phyloP scores from a whole-genome alignment of 1,284 basidiomycete genomes.

The Irpex sp. region DNA sequence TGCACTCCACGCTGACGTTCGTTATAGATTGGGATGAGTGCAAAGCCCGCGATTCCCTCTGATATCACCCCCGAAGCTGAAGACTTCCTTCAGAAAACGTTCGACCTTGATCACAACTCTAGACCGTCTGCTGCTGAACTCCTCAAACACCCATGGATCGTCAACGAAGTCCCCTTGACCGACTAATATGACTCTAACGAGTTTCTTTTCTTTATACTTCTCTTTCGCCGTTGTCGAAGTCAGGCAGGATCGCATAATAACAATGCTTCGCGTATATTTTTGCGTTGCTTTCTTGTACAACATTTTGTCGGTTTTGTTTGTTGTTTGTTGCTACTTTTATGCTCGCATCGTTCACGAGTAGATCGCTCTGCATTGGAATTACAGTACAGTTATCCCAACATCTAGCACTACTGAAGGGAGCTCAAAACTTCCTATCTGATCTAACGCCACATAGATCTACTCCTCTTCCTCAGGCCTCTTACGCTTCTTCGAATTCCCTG shows the following conservation, averaged over 20 bases:
- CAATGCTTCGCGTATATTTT: background rate
- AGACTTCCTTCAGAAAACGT: constrained; percentile 81
- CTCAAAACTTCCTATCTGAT: constrained; percentile 7
- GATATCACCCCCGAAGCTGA: constrained; percentile 87
- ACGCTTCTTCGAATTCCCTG: constrained; percentile 27
- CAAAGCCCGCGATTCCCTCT: constrained; percentile 79
- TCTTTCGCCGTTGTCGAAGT: background rate
- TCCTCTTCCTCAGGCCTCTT: constrained; percentile 40
- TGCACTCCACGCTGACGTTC: background rate
- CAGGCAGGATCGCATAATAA: background rate
- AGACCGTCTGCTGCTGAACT: constrained; percentile 80
- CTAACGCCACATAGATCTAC: constrained; percentile 8
- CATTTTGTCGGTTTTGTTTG: background rate
- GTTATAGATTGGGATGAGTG: constrained; percentile 79
- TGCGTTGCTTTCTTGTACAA: constrained; percentile 1
- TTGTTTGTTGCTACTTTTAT: background rate
- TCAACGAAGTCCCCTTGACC: constrained; percentile 18
- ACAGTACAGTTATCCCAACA: background rate
- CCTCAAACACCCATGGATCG: constrained; percentile 74
- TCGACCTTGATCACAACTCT: constrained; percentile 81
- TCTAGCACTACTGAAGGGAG: too few species aligned
- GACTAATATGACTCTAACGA: constrained; percentile 6
- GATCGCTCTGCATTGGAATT: background rate
- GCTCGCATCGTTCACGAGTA: background rate
- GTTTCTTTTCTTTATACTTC: background rate